Evolutionary conservation across 2,329 filamentous ascomycete species (phyloP), one percentile per base, ranked within the genome.

Genomic region (Sclerotinia sclerotiorum): DNA sequence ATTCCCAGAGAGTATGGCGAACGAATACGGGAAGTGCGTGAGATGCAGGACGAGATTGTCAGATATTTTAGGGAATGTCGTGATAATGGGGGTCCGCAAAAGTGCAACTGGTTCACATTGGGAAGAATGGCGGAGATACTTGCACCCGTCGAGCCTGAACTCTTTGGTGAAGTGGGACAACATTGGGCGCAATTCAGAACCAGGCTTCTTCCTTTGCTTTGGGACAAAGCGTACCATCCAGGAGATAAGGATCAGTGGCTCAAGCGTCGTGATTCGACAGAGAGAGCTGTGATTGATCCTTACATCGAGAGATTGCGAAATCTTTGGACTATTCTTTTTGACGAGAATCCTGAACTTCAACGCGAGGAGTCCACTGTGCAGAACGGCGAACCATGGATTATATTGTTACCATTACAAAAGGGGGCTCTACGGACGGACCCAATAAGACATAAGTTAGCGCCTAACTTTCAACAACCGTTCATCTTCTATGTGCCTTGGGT

Each of bases 121-220:
- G 60, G 60, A 35, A 63, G 60, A 42, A 63, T 63, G 46, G 60
- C 60, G 3, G 60, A 63, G 46, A 63, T 63, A 63, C 60, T 63
- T 51, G 32, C 60, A 21, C 60, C 60, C 15, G 60, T 42, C 11
- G 60, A 63, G 17, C 60, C 46, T 39, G 60, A 63, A 51, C 51
- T 63, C 2, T 63, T 63, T 27, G 32, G 46, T 27, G 44, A 63
- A 51, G 60, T 63, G 32, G 60, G 60, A 51, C 5, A 51, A 27
- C 60, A 63, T 63, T 63, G 60, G 60, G 32, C n/a, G 5, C 29
- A 51, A 27, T 51, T 63, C n/a, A 63, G 39, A 32, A 63, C 46
- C 21, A 63, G 60, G 24, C 60, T 51, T 17, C 7, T 63, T 21
- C 60, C 60, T 27, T 51, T 51, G 32, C 60, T 63, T 39, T 63